phyloP scores from a whole-genome alignment of 1,284 basidiomycete genomes.

The Microstroma glucosiphilum region DNA sequence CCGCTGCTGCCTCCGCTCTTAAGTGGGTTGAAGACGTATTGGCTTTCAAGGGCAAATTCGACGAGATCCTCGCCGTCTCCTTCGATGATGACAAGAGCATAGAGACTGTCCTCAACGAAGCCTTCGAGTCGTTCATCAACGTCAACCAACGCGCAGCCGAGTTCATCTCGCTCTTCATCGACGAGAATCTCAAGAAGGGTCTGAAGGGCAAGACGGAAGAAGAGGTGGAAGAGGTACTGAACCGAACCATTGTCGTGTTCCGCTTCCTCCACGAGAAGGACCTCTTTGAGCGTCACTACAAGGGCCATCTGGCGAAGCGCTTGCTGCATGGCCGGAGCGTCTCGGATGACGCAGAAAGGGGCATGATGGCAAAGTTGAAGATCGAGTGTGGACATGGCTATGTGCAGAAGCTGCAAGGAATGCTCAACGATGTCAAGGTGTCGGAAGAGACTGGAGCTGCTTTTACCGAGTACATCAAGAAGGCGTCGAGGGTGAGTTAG shows the following conservation, averaged over 20 bases:
- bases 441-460: constrained; percentile 74
- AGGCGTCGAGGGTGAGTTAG: constrained; percentile 46
- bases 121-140: constrained; percentile 89
- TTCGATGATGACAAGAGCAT: constrained; percentile 65
- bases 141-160: constrained; percentile 80
- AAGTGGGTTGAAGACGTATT: constrained; percentile 93
- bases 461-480: constrained; percentile 63
- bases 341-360: constrained; percentile 93
- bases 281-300: constrained; percentile 96
- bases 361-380: constrained; percentile 97
- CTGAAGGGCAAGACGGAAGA: constrained; percentile 91
- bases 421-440: constrained; percentile 96
- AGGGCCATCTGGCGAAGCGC: constrained; percentile 87
- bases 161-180: constrained; percentile 93
- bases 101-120: constrained; percentile 81
- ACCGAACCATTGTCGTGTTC: constrained; percentile 94
- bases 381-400: constrained; percentile 94
- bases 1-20: constrained; percentile 59
- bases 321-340: constrained; percentile 78
- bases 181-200: constrained; percentile 92
- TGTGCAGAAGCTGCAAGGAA: constrained; percentile 95
- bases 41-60: constrained; percentile 84
- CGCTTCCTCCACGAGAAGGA: constrained; percentile 93
- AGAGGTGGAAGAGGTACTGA: constrained; percentile 80
- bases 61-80: constrained; percentile 65